A percentile compares a stretch with the other conserved stretches of the same genome.
Evolutionary conservation across 257 asterid genomes (phyloP).

Genomic region (Nyctanthes arbortristis): DNA sequence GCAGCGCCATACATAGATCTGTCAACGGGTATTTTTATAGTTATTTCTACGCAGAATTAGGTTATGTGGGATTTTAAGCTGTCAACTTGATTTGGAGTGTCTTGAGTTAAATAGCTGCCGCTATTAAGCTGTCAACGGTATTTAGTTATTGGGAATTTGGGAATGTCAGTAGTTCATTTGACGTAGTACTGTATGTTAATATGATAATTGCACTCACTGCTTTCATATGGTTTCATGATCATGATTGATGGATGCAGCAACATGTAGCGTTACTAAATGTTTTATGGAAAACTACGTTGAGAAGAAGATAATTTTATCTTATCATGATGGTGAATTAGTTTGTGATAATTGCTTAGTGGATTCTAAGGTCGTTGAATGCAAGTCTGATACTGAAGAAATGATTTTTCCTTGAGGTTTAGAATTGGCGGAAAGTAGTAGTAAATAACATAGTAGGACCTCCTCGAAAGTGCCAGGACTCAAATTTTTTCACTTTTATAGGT

Average conservation of each 20-base stretch:
- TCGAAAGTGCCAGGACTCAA: background rate
- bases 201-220: background rate
- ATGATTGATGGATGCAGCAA: background rate
- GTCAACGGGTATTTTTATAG: constrained; percentile 45
- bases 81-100: background rate
- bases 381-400: background rate
- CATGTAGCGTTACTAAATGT: background rate
- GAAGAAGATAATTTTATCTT: no score
- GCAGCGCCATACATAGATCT: constrained; percentile 58
- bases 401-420: background rate
- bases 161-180: background rate
- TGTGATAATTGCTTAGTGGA: background rate
- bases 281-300: background rate
- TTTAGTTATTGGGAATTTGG: constrained; percentile 1
- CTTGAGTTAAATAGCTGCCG: background rate
- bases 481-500: no score
- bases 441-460: background rate
- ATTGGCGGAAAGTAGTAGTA: background rate
- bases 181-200: background rate
- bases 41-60: background rate
- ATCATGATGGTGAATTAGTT: background rate
- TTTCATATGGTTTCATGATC: background rate
- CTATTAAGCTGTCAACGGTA: no score
- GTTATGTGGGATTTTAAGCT: background rate
- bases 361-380: background rate